These are phyloP conservation scores for Hygrocybe punicea DNA, from an alignment of 768 basidiomycete species.

Conservation along the genomic window DNA sequence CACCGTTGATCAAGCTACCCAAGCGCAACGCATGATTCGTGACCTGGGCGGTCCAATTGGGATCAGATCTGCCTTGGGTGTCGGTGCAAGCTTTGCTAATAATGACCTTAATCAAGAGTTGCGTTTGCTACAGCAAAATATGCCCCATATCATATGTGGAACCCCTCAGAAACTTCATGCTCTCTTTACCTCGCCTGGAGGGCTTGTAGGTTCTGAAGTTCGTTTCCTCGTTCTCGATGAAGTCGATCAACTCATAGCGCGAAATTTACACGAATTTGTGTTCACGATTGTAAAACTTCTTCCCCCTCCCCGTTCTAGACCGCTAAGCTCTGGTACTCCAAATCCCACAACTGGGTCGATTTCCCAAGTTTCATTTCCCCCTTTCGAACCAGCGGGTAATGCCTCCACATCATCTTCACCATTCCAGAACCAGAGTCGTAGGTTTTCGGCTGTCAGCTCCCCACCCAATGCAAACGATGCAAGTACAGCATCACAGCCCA, in stretches of 20 bases:
- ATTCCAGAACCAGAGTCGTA: constrained; percentile 45
- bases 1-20: constrained; percentile 97
- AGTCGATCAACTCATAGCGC: constrained; percentile 95
- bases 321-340: constrained; percentile 46
- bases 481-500: constrained; percentile 33
- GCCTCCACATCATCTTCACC: constrained; percentile 35
- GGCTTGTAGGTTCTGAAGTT: constrained; percentile 77
- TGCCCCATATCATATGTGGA: constrained; percentile 94
- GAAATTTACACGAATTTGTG: constrained; percentile 94
- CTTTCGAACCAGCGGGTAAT: constrained; percentile 39
- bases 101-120: constrained; percentile 72
- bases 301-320: constrained; percentile 79
- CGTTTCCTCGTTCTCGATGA: constrained; percentile 95
- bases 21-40: constrained; percentile 92
- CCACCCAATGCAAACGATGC: constrained; percentile 44
- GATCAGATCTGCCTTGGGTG: constrained; percentile 83
- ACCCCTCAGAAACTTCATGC: constrained; percentile 96
- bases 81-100: constrained; percentile 66
- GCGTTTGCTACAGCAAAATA: constrained; percentile 81
- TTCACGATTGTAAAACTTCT: constrained; percentile 89
- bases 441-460: constrained; percentile 56
- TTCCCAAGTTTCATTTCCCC: constrained; percentile 43
- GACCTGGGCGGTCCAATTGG: constrained; percentile 93
- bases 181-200: constrained; percentile 77
- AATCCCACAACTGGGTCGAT: constrained; percentile 33